Base-by-base conservation (phyloP, 495 filamentous ascomycete genomes). In the Hyaloscypha variabilis region DNA sequence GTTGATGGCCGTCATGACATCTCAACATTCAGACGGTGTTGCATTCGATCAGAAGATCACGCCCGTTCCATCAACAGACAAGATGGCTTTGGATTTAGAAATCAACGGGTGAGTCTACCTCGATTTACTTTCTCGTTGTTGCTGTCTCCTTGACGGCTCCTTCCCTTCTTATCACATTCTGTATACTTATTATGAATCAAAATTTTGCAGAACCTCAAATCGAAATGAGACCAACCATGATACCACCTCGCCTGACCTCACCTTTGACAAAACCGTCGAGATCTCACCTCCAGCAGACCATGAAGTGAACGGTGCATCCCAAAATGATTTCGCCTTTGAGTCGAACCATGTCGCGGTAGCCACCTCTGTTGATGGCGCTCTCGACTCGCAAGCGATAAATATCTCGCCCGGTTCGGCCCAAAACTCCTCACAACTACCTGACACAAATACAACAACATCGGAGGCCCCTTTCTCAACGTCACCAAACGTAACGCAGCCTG, bases 1-100 rank as follows among this genome's bases (percentile, higher is more conserved):
- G 69, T 71, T 63, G 73, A 81, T 85, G 80, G 78, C 79, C 76
- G 76, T 81, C 60, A 87, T 88, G 84, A 78, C 83, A n/a, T 80
- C 85, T 60, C 78, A 77, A 46, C 75, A 78, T 25, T 68, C 79
- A 61, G 81, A 85, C 62, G 73, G 72, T 51, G 70, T 75, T 67
- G 68, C 77, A 63, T 74, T 81, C 49, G 79, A 82, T 66, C 77
- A 79, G 60, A 87, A 83, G 75, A 73, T 75, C 23, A 73, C 73
- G 65, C 71, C 79, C 39, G 74, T 77, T 71, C 72, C 74, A 67
- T 71, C 77, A 58, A 71, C 74, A 57, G 80, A 82, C 66, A 75
- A 76, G 68, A 79, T 80, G 77, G 75, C 80, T 58, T 58, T 83
- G 39, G 75, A 79, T 64, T 46, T 69, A 36, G 77, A 80, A 23